Evolutionary conservation across 1,284 basidiomycete genomes (phyloP).

Genomic region (Tilletiopsis washingtonensis): DNA sequence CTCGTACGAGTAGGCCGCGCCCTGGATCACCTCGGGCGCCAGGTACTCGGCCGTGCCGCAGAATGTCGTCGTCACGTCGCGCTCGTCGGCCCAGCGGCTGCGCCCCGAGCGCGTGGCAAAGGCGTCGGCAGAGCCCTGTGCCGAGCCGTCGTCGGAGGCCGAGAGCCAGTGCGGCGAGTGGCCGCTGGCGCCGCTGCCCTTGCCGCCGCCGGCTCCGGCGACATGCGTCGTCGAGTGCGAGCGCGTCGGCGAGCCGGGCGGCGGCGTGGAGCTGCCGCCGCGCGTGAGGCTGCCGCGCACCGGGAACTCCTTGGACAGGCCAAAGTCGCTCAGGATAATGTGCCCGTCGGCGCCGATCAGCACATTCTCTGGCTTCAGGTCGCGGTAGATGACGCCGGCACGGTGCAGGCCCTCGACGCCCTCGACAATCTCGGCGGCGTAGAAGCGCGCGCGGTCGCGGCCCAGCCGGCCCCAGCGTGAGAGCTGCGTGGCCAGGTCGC

Average conservation of each 20-base stretch:
- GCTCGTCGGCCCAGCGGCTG: constrained; percentile 11
- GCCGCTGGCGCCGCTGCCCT: neutral
- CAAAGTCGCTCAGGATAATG: constrained; percentile 92
- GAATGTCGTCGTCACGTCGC: constrained; percentile 69
- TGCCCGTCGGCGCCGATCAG: constrained; percentile 87
- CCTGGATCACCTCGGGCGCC: constrained; percentile 65
- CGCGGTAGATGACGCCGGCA: constrained; percentile 70
- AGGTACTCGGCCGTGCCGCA: constrained; percentile 54
- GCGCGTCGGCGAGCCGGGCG: constrained; percentile 20
- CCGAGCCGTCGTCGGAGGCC: constrained; percentile 18
- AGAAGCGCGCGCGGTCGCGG: constrained; percentile 84
- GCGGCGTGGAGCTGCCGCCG: constrained; percentile 8
- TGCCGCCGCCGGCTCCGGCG: neutral
- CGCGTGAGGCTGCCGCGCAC: neutral
- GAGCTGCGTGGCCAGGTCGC: constrained; percentile 90
- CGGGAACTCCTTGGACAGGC: constrained; percentile 61
- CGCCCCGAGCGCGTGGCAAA: neutral
- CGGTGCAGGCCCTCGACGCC: constrained; percentile 83
- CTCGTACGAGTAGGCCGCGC: constrained; percentile 81
- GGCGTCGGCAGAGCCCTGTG: neutral
- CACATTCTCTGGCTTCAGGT: constrained; percentile 90
- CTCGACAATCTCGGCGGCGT: constrained; percentile 89
- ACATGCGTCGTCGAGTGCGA: constrained; percentile 27
- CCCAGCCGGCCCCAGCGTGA: constrained; percentile 87
- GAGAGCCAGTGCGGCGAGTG: constrained; percentile 8